Evolutionary conservation across 768 basidiomycete genomes (phyloP).

Genomic region (Pleurotus ostreatus): DNA sequence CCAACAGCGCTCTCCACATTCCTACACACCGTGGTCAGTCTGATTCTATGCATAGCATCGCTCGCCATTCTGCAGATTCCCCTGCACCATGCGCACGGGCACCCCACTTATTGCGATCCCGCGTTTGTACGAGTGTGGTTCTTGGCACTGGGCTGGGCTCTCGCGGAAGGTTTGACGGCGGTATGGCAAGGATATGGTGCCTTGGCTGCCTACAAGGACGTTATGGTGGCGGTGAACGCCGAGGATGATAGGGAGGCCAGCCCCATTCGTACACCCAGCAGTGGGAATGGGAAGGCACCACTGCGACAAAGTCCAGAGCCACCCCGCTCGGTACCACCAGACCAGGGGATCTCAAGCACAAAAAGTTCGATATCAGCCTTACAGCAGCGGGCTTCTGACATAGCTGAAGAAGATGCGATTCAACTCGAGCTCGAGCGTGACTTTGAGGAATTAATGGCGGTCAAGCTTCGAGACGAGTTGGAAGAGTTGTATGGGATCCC

Average conservation of each 20-base stretch:
- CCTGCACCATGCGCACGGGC: conserved; percentile 29
- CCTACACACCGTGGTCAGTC: conserved; percentile 37
- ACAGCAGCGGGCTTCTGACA: background rate
- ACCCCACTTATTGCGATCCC: conserved; percentile 49
- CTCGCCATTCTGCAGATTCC: conserved; percentile 41
- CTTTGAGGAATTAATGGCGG: conserved; percentile 56
- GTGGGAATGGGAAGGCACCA: background rate
- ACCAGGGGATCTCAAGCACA: background rate
- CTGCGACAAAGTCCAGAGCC: background rate
- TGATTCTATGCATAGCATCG: conserved; percentile 42
- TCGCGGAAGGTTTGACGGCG: conserved; percentile 61
- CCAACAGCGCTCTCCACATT: conserved; percentile 11
- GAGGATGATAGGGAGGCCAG: conserved; percentile 18
- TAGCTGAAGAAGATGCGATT: conserved; percentile 14
- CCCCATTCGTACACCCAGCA: background rate
- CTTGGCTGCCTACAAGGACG: conserved; percentile 63
- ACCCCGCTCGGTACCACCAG: background rate
- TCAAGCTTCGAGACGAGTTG: conserved; percentile 69
- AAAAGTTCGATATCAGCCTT: background rate
- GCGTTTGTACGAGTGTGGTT: conserved; percentile 73
- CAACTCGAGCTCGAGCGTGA: conserved; percentile 54
- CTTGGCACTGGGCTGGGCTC: conserved; percentile 73
- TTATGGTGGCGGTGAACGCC: conserved; percentile 44
- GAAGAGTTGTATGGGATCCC: conserved; percentile 81
- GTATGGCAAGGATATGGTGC: conserved; percentile 70